Evolutionary conservation across 2,329 filamentous ascomycete species (phyloP).

Genomic region (Waltergamsia citrina): DNA sequence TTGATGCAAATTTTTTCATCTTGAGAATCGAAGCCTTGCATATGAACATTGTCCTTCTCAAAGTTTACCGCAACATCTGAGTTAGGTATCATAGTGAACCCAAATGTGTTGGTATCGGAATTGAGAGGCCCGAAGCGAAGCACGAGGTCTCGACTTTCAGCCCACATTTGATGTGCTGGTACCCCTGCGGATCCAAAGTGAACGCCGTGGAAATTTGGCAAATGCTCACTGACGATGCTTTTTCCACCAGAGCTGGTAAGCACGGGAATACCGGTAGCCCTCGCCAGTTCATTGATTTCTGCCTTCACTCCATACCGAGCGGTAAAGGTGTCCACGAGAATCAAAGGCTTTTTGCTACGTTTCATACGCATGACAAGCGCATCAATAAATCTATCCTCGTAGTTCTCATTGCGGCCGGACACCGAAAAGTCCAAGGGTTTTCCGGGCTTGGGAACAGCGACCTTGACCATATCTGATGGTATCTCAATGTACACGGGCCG

Average conservation of each 20-base stretch:
- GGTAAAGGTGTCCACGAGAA: constrained; percentile 42
- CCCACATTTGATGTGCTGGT: constrained; percentile 25
- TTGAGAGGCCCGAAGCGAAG: constrained; percentile 35
- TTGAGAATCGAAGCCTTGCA: neutral
- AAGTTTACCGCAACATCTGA: constrained; percentile 20
- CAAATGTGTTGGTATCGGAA: constrained; percentile 34
- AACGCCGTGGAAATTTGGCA: constrained; percentile 36
- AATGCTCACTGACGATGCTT: constrained; percentile 36
- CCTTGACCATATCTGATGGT: constrained; percentile 40
- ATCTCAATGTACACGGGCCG: constrained; percentile 48
- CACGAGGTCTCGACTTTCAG: constrained; percentile 31
- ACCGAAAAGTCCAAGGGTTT: constrained; percentile 10
- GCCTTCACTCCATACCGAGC: constrained; percentile 29
- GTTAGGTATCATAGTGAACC: constrained; percentile 24
- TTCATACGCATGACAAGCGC: constrained; percentile 31
- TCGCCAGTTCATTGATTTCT: constrained; percentile 27
- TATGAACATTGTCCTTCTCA: neutral
- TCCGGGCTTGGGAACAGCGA: constrained; percentile 20
- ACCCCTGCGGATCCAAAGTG: constrained; percentile 35
- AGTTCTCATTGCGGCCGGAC: constrained; percentile 6
- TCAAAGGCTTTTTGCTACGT: constrained; percentile 33
- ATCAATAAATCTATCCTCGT: constrained; percentile 17
- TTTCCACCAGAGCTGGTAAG: constrained; percentile 38
- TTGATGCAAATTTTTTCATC: constrained; percentile 9
- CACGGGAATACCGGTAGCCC: constrained; percentile 20